Percentiles rank a stretch among this genome's conserved stretches.
phyloP scores from a whole-genome alignment of 2,329 filamentous ascomycete species.

The Elsinoe necatrix region DNA sequence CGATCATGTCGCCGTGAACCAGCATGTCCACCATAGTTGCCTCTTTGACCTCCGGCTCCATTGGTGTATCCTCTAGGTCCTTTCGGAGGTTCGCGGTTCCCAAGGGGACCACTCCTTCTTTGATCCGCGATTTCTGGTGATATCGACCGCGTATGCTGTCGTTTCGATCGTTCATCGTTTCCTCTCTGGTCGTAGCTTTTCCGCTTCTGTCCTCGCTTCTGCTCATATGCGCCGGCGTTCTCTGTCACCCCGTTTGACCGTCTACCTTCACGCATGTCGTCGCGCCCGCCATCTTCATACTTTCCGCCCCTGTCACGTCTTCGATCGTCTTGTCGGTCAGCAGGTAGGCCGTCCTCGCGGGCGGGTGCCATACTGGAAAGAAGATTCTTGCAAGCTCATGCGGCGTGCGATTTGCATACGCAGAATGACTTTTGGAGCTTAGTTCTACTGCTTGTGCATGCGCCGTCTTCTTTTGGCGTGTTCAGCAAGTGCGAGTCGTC shows the following conservation, averaged over 20 bases:
- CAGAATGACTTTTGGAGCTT: too few species aligned
- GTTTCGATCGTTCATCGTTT: constrained; percentile 4
- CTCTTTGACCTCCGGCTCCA: background rate
- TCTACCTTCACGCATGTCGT: background rate
- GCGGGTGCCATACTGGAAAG: constrained; percentile 9
- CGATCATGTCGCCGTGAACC: background rate
- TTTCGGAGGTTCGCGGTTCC: constrained; percentile 8
- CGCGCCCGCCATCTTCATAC: background rate
- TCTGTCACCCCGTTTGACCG: background rate
- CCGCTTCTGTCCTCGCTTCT: constrained; percentile 13
- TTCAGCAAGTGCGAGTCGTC: too few species aligned
- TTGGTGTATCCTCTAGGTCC: constrained; percentile 10
- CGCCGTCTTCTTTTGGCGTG: too few species aligned
- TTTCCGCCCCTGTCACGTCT: background rate
- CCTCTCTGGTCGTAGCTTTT: constrained; percentile 13
- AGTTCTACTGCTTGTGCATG: too few species aligned
- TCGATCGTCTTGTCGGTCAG: background rate
- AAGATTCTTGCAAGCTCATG: background rate
- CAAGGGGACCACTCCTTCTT: background rate
- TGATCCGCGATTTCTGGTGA: constrained; percentile 1
- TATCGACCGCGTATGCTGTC: constrained; percentile 1
- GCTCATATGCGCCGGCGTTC: background rate
- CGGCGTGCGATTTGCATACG: too few species aligned
- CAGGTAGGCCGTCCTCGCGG: constrained; percentile 3
- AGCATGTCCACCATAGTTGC: constrained; percentile 1